Evolutionary conservation across 2,329 filamentous ascomycete genomes (phyloP).

Genomic region (Xylariaceae sp.): DNA sequence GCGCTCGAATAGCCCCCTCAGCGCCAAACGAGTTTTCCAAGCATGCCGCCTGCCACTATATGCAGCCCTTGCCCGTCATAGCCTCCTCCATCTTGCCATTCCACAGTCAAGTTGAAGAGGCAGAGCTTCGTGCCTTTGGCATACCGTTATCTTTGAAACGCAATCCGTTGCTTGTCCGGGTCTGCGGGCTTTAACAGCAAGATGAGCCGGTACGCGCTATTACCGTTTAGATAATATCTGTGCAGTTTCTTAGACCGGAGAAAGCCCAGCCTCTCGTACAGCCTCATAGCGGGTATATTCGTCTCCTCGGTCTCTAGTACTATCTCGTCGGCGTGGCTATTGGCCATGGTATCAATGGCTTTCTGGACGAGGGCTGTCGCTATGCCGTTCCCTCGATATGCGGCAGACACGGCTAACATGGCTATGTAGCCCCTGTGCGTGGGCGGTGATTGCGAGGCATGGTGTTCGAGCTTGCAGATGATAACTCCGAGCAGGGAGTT

Average conservation of each 20-base stretch:
- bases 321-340: constrained; percentile 81
- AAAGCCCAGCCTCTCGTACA: constrained; percentile 92
- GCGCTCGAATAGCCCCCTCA: neutral
- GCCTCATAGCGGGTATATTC: constrained; percentile 80
- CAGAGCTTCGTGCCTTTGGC: neutral
- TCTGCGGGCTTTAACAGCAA: constrained; percentile 61
- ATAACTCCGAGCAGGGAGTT: constrained; percentile 77
- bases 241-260: constrained; percentile 87
- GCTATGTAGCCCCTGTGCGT: constrained; percentile 89
- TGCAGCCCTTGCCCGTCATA: neutral
- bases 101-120: neutral
- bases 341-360: constrained; percentile 87
- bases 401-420: constrained; percentile 87
- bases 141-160: constrained; percentile 4
- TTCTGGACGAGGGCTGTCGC: constrained; percentile 82
- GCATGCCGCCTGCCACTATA: neutral
- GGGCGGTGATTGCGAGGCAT: constrained; percentile 70
- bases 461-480: constrained; percentile 88
- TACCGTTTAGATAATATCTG: constrained; percentile 94
- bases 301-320: constrained; percentile 94
- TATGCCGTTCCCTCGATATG: constrained; percentile 77
- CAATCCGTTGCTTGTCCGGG: constrained; percentile 10
- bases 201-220: constrained; percentile 84
- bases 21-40: neutral
- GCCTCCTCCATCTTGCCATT: neutral